These are phyloP conservation scores for Gaeumannomyces tritici DNA, from an alignment of 2,329 filamentous ascomycete genomes.

Conservation along the genomic window DNA sequence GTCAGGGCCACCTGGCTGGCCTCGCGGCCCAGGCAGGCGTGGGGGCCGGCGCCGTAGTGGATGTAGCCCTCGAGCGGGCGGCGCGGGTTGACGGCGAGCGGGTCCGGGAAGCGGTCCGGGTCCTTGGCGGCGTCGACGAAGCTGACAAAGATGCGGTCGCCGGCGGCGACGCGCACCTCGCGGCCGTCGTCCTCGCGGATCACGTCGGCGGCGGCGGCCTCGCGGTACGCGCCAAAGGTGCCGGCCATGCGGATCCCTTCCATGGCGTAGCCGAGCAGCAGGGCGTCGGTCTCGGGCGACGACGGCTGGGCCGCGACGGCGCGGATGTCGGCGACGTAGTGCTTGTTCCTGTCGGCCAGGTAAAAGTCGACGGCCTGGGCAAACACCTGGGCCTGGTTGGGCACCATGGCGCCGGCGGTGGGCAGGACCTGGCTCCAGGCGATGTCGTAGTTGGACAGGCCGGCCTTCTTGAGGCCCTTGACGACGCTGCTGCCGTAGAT, in stretches of 20 bases:
- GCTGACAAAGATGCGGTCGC: conserved; percentile 53
- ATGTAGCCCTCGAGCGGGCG: conserved; percentile 57
- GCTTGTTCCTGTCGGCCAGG: conserved; percentile 44
- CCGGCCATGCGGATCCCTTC: conserved; percentile 63
- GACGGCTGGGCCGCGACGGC: conserved; percentile 45
- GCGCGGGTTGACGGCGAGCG: conserved; percentile 49
- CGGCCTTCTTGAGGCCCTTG: conserved; percentile 53
- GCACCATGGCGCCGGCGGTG: conserved; percentile 55
- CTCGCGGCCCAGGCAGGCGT: conserved; percentile 52
- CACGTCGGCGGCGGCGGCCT: conserved; percentile 34
- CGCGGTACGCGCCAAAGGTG: conserved; percentile 50
- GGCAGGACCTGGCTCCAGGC: conserved; percentile 64
- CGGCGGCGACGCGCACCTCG: conserved; percentile 39
- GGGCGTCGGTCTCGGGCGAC: conserved; percentile 47
- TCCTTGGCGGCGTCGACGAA: conserved; percentile 48
- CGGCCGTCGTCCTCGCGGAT: conserved; percentile 36
- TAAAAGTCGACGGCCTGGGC: conserved; percentile 67
- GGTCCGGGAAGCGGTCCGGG: conserved; percentile 48
- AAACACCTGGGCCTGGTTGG: conserved; percentile 65
- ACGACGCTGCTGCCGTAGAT: conserved; percentile 58
- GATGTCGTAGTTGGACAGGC: conserved; percentile 54
- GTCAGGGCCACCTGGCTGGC: conserved; percentile 52
- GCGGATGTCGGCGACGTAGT: conserved; percentile 51
- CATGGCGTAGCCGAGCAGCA: conserved; percentile 59
- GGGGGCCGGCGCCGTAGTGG: conserved; percentile 52